These are phyloP conservation scores for Magnaporthiopsis rhizophila DNA, from an alignment of 2,329 filamentous ascomycete genomes.

Conservation along the genomic window DNA sequence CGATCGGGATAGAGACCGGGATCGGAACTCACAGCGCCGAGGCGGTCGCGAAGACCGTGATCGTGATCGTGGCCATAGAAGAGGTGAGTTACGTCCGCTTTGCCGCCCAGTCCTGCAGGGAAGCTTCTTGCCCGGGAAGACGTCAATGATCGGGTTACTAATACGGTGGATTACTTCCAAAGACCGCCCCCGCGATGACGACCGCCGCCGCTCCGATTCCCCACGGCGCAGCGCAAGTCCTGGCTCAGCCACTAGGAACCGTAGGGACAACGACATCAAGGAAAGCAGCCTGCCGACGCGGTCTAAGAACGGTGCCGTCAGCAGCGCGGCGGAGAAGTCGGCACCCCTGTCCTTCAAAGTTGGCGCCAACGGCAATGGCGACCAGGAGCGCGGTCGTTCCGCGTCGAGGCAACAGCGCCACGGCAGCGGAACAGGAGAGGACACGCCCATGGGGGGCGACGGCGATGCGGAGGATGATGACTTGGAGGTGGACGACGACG, in stretches of 20 bases:
- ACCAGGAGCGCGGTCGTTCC: background rate
- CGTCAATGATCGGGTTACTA: background rate
- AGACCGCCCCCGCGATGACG: slow-evolving; percentile 1
- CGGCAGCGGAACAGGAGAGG: background rate
- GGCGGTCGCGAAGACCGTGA: background rate
- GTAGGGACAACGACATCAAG: slow-evolving; percentile 5
- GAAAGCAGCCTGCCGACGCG: slow-evolving; percentile 7
- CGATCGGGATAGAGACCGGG: slow-evolving; percentile 8
- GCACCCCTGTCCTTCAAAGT: slow-evolving; percentile 8
- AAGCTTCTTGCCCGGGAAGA: background rate
- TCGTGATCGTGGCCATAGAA: background rate
- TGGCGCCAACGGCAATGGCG: slow-evolving; percentile 1
- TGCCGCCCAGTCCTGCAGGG: background rate
- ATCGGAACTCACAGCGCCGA: background rate
- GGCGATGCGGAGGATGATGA: slow-evolving; percentile 39
- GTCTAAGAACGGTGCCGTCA: background rate
- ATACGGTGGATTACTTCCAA: background rate
- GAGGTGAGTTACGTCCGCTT: background rate
- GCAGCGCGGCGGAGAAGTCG: background rate
- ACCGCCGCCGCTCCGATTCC: slow-evolving; percentile 12
- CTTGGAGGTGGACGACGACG: slow-evolving; percentile 53
- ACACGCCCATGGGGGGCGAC: slow-evolving; percentile 4
- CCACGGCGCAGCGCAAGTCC: slow-evolving; percentile 11
- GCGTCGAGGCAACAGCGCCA: slow-evolving; percentile 1
- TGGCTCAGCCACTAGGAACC: background rate